These are phyloP conservation scores for Ogataea pignaliae DNA, from an alignment of 805 yeast genomes.

Conservation along the genomic window DNA sequence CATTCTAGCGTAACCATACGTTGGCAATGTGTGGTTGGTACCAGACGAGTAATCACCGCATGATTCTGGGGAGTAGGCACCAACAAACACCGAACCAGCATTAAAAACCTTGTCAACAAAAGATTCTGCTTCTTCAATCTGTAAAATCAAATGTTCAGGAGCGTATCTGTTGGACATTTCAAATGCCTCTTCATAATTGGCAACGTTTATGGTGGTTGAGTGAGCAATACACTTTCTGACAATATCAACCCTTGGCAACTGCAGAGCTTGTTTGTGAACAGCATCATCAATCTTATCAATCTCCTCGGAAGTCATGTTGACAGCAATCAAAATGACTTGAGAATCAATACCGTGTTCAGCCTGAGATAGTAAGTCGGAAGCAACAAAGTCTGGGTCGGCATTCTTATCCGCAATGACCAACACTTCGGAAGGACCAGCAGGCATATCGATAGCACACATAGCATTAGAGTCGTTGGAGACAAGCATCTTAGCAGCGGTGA, in stretches of 20 bases:
- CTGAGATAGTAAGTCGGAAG: slow-evolving; percentile 92
- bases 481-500: slow-evolving; percentile 98
- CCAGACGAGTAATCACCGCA: slow-evolving; percentile 99
- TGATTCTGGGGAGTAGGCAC: slow-evolving; percentile 93
- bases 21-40: slow-evolving; percentile 97
- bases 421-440: slow-evolving; percentile 99
- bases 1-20: slow-evolving; percentile 97
- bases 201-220: slow-evolving; percentile 74
- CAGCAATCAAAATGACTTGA: slow-evolving; percentile 89
- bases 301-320: slow-evolving; percentile 57
- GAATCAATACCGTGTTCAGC: slow-evolving; percentile 99
- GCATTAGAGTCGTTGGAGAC: slow-evolving; percentile 95
- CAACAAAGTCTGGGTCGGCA: slow-evolving; percentile 94
- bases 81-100: slow-evolving; percentile 97
- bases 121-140: slow-evolving; percentile 70
- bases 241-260: slow-evolving; percentile 87
- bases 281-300: slow-evolving; percentile 73
- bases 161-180: slow-evolving; percentile 87
- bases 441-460: slow-evolving; percentile 96
- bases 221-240: slow-evolving; percentile 90
- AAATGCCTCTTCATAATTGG: slow-evolving; percentile 73
- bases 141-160: slow-evolving; percentile 96
- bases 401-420: slow-evolving; percentile 85
- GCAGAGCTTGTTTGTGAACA: slow-evolving; percentile 75
- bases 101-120: slow-evolving; percentile 74